Percentiles rank a stretch among this genome's conserved stretches.
Conservation (phyloP, 345 rosid species). For the Rubroshorea leprosula region DNA sequence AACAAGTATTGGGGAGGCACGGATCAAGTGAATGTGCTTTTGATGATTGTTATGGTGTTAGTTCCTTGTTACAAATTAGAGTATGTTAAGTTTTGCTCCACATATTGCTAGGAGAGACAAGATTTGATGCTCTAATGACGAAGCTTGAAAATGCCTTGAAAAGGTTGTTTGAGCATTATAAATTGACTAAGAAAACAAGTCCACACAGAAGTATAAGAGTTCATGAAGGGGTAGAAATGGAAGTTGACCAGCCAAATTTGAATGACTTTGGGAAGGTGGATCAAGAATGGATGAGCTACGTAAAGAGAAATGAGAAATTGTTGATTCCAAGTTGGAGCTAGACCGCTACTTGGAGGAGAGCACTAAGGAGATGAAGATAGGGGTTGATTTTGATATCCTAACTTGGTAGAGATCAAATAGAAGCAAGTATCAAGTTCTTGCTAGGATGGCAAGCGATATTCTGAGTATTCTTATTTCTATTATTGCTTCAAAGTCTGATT, state of each 20-base stretch:
- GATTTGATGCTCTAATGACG: neutral
- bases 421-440: slow-evolving; percentile 17
- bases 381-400: neutral
- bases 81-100: neutral
- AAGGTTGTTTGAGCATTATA: neutral
- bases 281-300: neutral
- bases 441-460: slow-evolving; percentile 80
- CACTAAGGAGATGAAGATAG: neutral
- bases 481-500: slow-evolving; percentile 46
- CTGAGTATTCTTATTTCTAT: slow-evolving; percentile 59
- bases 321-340: neutral
- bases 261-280: neutral
- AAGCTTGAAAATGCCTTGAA: neutral
- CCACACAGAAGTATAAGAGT: neutral
- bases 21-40: neutral
- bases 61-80: slow-evolving; percentile 4
- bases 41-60: slow-evolving; percentile 2
- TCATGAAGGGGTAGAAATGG: neutral
- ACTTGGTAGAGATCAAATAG: slow-evolving; percentile 6
- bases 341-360: neutral
- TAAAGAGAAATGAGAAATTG: neutral
- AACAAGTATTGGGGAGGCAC: too few species aligned
- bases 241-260: neutral
- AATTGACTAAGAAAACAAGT: neutral
- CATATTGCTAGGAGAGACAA: too few species aligned